Conservation (phyloP, 345 rosid species). For the Excoecaria agallocha region DNA sequence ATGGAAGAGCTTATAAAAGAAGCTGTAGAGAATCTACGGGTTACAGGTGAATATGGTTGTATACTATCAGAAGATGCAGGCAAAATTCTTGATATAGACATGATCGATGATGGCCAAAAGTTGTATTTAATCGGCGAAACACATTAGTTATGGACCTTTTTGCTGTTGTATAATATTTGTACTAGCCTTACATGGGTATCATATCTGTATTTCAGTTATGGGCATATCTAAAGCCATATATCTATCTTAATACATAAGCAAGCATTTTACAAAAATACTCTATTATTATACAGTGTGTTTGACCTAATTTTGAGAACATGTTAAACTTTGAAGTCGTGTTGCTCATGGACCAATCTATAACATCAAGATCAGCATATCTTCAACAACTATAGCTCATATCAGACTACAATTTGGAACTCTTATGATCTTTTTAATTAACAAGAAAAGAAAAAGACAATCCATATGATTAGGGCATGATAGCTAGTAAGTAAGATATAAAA, state of each 20-base stretch:
- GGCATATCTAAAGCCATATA: too few relatives aligned
- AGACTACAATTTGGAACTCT: too few relatives aligned
- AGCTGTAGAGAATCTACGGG: conserved; percentile 50
- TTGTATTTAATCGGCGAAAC: conserved; percentile 54
- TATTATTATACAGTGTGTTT: too few relatives aligned
- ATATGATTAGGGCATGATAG: too few relatives aligned
- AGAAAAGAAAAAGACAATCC: neutral
- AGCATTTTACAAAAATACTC: neutral
- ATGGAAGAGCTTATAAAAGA: conserved; percentile 51
- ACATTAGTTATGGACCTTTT: neutral
- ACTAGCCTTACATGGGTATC: neutral
- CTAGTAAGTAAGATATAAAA: too few relatives aligned
- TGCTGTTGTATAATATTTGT: neutral
- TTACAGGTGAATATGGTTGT: conserved; percentile 33
- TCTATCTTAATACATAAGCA: neutral
- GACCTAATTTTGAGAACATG: too few relatives aligned
- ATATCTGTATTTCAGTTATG: neutral
- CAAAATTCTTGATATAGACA: conserved; percentile 56
- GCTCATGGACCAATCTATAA: too few relatives aligned
- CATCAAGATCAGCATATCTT: too few relatives aligned
- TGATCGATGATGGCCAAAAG: conserved; percentile 71
- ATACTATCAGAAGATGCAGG: conserved; percentile 70
- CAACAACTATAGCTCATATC: too few relatives aligned
- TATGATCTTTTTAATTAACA: neutral
- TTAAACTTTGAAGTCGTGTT: too few relatives aligned